A percentile compares a stretch with the other conserved stretches of the same genome.
Conservation (phyloP, 108 stramenopile genomes). For the Poteriospumella lacustris region DNA sequence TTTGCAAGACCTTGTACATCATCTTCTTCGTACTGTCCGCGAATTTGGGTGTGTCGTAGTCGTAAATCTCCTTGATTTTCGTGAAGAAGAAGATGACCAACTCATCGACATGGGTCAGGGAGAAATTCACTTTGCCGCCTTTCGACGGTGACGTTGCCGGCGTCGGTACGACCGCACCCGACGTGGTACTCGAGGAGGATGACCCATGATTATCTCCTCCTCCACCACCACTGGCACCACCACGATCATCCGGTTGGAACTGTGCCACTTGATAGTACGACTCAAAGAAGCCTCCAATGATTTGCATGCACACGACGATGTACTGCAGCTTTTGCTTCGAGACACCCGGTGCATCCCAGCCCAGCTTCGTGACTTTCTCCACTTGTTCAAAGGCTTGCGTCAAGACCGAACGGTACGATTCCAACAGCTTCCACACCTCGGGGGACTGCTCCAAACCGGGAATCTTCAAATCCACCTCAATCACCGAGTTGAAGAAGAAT, state of each 20-base stretch:
- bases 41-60: neutral
- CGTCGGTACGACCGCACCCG: no score
- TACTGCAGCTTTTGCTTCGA: neutral
- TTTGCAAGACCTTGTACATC: neutral
- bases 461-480: slow-evolving; percentile 38
- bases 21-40: neutral
- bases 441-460: neutral
- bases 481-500: slow-evolving; percentile 30
- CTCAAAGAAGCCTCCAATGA: slow-evolving; percentile 27
- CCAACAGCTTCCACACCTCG: slow-evolving; percentile 24
- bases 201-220: neutral
- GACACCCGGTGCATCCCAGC: neutral
- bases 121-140: neutral
- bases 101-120: slow-evolving; percentile 11
- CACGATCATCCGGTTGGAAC: neutral
- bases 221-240: neutral
- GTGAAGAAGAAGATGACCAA: neutral
- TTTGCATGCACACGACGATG: neutral
- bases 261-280: neutral
- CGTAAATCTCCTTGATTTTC: slow-evolving; percentile 13
- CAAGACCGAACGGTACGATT: neutral
- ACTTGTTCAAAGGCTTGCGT: neutral
- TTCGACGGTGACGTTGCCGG: neutral
- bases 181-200: no score
- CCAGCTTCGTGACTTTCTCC: neutral